Percentiles rank a stretch among this genome's conserved stretches.
Conservation (phyloP, 495 filamentous ascomycete genomes). For the Rusavskia elegans region DNA sequence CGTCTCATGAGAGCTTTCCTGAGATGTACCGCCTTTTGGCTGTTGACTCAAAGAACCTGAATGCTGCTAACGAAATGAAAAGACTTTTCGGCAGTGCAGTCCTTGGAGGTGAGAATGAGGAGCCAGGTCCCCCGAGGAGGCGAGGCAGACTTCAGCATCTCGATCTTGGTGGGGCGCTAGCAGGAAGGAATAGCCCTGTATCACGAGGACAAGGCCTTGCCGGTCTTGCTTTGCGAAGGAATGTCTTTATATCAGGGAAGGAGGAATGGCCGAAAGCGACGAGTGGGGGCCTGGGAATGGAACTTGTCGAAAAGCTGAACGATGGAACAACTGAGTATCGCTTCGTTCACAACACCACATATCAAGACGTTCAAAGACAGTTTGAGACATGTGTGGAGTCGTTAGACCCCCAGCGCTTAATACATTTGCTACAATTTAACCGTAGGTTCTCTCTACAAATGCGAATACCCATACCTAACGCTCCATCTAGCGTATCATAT, state of each 20-base stretch:
- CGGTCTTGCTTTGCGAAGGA: constrained; percentile 54
- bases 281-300: constrained; percentile 75
- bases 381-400: constrained; percentile 70
- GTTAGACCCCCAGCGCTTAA: constrained; percentile 60
- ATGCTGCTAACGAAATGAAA: constrained; percentile 85
- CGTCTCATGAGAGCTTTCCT: constrained; percentile 7
- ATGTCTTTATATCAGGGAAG: constrained; percentile 77
- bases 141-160: constrained; percentile 38
- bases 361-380: constrained; percentile 56
- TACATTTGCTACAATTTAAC: constrained; percentile 49
- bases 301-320: constrained; percentile 35
- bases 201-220: constrained; percentile 44
- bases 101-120: constrained; percentile 41
- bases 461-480: background rate
- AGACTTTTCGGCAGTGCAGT: constrained; percentile 75
- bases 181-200: constrained; percentile 40
- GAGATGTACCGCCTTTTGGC: constrained; percentile 38
- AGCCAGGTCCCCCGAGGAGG: constrained; percentile 24
- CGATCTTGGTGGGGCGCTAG: constrained; percentile 56
- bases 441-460: constrained; percentile 18
- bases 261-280: constrained; percentile 77
- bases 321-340: constrained; percentile 47
- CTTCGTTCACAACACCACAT: constrained; percentile 60
- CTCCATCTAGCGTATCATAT: constrained; percentile 55
- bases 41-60: constrained; percentile 66